Evolutionary conservation across 1,284 basidiomycete genomes (phyloP).

Genomic region (Ustanciosporium gigantosporum): DNA sequence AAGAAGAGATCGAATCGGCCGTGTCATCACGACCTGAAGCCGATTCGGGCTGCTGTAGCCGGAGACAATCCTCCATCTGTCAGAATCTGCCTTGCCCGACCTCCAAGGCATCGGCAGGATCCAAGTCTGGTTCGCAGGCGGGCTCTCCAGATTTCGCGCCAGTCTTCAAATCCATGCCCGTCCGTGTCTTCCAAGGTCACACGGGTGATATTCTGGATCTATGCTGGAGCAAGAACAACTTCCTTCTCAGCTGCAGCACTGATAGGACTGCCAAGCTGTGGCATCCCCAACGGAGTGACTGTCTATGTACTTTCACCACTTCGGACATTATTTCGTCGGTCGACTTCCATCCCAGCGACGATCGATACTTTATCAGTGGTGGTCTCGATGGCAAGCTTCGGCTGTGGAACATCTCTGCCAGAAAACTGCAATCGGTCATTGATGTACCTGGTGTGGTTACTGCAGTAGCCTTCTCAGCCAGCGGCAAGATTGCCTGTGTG

Average conservation of each 20-base stretch:
- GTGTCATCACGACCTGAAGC: constrained; percentile 6
- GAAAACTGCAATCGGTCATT: constrained; percentile 31
- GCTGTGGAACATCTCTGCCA: constrained; percentile 58
- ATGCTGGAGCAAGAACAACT: constrained; percentile 63
- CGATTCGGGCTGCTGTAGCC: background rate
- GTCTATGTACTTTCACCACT: constrained; percentile 61
- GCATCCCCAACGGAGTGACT: constrained; percentile 59
- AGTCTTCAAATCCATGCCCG: constrained; percentile 46
- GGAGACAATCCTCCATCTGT: background rate
- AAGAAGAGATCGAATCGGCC: constrained; percentile 21
- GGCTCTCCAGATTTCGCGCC: constrained; percentile 10
- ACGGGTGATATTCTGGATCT: constrained; percentile 61
- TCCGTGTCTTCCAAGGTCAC: constrained; percentile 58
- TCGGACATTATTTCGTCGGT: constrained; percentile 61
- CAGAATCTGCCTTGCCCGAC: background rate
- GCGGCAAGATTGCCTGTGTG: constrained; percentile 57
- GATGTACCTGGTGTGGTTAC: constrained; percentile 62
- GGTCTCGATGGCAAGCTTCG: constrained; percentile 61
- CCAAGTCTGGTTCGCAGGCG: background rate
- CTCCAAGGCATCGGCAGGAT: constrained; percentile 1
- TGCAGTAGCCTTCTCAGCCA: constrained; percentile 57
- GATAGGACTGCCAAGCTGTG: constrained; percentile 62
- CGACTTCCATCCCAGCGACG: constrained; percentile 59
- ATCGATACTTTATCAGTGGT: constrained; percentile 62
- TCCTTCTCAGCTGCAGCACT: constrained; percentile 61